A percentile compares a stretch with the other conserved stretches of the same genome.
Evolutionary conservation across 2,329 filamentous ascomycete species (phyloP).

Genomic region (Dichotomopilus funicola): DNA sequence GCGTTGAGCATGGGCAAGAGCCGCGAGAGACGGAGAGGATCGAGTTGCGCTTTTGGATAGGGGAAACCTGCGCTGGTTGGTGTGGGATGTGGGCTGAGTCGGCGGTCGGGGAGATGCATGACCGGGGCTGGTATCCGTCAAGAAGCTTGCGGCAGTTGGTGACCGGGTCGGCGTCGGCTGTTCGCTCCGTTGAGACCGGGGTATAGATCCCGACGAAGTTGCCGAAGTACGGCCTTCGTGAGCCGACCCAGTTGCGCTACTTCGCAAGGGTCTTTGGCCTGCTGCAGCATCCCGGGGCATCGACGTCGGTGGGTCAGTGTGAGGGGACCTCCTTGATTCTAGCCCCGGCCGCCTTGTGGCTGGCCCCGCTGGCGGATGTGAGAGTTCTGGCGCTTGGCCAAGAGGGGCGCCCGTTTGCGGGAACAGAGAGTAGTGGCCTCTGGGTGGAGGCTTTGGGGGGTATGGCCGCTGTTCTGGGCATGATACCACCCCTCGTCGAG

Average conservation of each 20-base stretch:
- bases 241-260: background rate
- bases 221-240: background rate
- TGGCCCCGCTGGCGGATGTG: background rate
- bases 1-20: conserved; percentile 20
- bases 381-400: background rate
- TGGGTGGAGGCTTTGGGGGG: conserved; percentile 11
- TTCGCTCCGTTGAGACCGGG: conserved; percentile 1
- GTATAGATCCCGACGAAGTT: conserved; percentile 11
- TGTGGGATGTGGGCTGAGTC: conserved; percentile 8
- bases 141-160: conserved; percentile 6
- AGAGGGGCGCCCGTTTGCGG: conserved; percentile 3
- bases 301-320: background rate
- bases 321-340: background rate
- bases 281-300: background rate
- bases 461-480: conserved; percentile 5
- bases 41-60: conserved; percentile 16
- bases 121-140: background rate
- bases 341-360: background rate
- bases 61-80: conserved; percentile 13
- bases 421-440: conserved; percentile 21
- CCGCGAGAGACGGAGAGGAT: conserved; percentile 18
- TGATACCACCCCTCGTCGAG: conserved; percentile 1
- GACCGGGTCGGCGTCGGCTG: conserved; percentile 8
- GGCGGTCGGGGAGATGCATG: background rate
- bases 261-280: background rate